Conservation (phyloP, 2,329 filamentous ascomycete genomes). For the Aspergillus niger region DNA sequence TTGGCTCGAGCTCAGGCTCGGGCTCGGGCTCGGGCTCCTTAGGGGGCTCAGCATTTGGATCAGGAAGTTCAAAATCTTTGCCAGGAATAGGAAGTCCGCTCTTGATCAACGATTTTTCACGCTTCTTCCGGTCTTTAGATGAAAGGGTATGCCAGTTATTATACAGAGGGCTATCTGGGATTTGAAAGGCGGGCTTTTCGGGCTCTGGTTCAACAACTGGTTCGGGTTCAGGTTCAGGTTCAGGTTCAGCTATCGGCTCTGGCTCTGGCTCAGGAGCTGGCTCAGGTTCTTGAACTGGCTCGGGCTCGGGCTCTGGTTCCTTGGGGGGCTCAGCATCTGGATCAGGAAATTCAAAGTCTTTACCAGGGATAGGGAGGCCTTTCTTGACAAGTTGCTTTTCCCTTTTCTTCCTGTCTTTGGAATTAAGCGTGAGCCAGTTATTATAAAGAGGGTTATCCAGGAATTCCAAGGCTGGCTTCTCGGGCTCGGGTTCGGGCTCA, state of each 20-base stretch:
- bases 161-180: constrained; percentile 21
- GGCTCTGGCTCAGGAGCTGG: constrained; percentile 21
- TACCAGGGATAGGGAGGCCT: constrained; percentile 26
- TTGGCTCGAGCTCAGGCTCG: constrained; percentile 27
- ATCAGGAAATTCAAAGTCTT: constrained; percentile 31
- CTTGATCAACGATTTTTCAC: constrained; percentile 19
- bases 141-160: constrained; percentile 22
- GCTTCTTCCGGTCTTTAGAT: constrained; percentile 22
- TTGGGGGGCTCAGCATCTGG: neutral
- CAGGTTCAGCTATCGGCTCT: constrained; percentile 38
- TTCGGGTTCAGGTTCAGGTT: constrained; percentile 29
- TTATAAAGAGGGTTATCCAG: constrained; percentile 22
- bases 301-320: constrained; percentile 28
- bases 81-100: constrained; percentile 25
- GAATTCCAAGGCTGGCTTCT: constrained; percentile 21
- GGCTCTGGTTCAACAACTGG: neutral
- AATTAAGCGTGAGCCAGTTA: constrained; percentile 19
- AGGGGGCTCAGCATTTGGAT: constrained; percentile 2
- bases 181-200: constrained; percentile 19
- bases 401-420: constrained; percentile 23
- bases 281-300: constrained; percentile 25
- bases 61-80: constrained; percentile 31
- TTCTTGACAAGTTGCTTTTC: constrained; percentile 19
- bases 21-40: constrained; percentile 27
- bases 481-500: constrained; percentile 15